Evolutionary conservation across 495 filamentous ascomycete genomes (phyloP).

Genomic region (Penicillium coffeae): DNA sequence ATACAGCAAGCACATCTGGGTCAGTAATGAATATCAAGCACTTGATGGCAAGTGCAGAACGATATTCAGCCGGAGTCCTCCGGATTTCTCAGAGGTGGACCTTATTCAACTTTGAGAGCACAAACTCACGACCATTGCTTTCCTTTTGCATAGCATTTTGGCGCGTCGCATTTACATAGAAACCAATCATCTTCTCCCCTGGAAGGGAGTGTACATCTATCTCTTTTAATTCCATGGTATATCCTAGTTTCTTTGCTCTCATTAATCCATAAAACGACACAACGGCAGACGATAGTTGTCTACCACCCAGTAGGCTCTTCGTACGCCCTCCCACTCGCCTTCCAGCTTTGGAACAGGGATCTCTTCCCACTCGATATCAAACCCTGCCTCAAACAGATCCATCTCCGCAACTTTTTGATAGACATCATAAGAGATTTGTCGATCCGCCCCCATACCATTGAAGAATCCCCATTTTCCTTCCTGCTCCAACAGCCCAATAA

Average conservation of each 20-base stretch:
- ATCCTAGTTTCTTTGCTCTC: neutral
- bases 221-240: neutral
- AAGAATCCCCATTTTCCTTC: conserved; percentile 86
- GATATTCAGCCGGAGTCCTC: conserved; percentile 83
- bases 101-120: conserved; percentile 68
- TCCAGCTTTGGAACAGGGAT: conserved; percentile 62
- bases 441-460: conserved; percentile 90
- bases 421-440: conserved; percentile 90
- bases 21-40: conserved; percentile 86
- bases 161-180: conserved; percentile 22
- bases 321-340: conserved; percentile 81
- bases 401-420: conserved; percentile 91
- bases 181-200: conserved; percentile 5
- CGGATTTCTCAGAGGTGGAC: conserved; percentile 89
- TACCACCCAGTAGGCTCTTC: conserved; percentile 82
- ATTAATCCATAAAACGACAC: conserved; percentile 58
- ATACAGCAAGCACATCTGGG: conserved; percentile 83
- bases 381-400: conserved; percentile 85
- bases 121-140: conserved; percentile 10
- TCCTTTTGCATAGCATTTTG: conserved; percentile 19
- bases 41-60: conserved; percentile 80
- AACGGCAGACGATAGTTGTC: conserved; percentile 68
- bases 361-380: conserved; percentile 83
- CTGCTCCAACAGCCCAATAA: conserved; percentile 71
- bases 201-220: conserved; percentile 1